Evolutionary conservation across 2,329 filamentous ascomycete species (phyloP).

Genomic region (Fusarium sp.): DNA sequence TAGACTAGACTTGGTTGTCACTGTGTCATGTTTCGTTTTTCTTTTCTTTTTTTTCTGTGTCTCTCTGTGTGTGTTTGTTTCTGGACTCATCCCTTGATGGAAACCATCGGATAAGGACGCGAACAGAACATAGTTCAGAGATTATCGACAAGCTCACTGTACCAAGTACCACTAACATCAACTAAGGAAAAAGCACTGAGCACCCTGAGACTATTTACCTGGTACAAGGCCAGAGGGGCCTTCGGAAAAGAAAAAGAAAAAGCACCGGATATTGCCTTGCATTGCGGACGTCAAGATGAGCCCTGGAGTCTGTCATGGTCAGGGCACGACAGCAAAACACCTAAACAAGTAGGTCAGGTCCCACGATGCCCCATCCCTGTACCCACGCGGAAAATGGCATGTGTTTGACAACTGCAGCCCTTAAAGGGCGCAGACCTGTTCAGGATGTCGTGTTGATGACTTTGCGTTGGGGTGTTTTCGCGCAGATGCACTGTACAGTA

Average conservation of each 20-base stretch:
- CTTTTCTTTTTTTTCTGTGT: neutral
- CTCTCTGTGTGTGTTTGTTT: neutral
- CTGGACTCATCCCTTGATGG: conserved; percentile 4
- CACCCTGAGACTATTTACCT: neutral
- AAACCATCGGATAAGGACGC: neutral
- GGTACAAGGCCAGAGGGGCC: conserved; percentile 2
- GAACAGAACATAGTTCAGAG: neutral
- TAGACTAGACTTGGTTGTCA: neutral
- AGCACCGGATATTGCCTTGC: conserved; percentile 17
- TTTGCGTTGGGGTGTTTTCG: neutral
- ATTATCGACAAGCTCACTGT: neutral
- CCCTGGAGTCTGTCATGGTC: conserved; percentile 29
- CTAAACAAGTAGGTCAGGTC: conserved; percentile 23
- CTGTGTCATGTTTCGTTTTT: conserved; percentile 17
- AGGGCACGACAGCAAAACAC: conserved; percentile 5
- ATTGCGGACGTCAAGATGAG: conserved; percentile 41
- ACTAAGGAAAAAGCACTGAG: conserved; percentile 6
- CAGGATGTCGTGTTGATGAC: neutral
- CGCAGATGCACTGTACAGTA: neutral
- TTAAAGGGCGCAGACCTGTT: conserved; percentile 1
- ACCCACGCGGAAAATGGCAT: conserved; percentile 25
- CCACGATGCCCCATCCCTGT: conserved; percentile 36
- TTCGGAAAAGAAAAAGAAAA: neutral
- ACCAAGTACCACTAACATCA: neutral
- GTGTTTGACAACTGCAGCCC: conserved; percentile 19